Evolutionary conservation across 495 filamentous ascomycete species (phyloP), one percentile per base, ranked within the genome.

Genomic region (Penicillium canescens): DNA sequence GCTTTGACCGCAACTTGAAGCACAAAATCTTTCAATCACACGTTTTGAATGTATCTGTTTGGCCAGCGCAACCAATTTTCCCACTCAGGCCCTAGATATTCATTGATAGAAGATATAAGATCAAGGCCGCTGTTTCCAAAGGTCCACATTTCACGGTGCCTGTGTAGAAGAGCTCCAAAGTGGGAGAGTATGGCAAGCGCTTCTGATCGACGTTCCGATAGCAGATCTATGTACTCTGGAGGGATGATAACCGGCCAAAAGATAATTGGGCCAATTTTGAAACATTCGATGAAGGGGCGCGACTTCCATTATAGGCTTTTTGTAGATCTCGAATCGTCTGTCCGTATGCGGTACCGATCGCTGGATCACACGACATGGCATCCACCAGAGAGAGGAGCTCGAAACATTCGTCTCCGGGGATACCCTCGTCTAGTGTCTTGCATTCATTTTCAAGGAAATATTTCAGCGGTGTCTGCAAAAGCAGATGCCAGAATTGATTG

Each of bases 111-210:
- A 41, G 38, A 41, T 3, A 41, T 41, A 3, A 41, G 2, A 41
- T 41, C 23, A 18, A 41, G 18, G n/a, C 67, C 71, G 1, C 63
- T 52, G 36, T 67, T 52, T 0, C 69, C 71, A 49, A 75, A 62
- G 11, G 62, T 48, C 78, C 78, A 80, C 36, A 54, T 63, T 6
- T 62, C 52, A 10, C 69, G 52, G 24, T 50, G 48, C 12, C 34
- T 44, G 59, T 78, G 66, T 34, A 78, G 36, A 4, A 75, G 14
- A 4, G 74, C 65, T 1, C 63, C 63, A 47, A 68, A 79, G 55
- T 73, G 65, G 6, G 72, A 72, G 20, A 79, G 54, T 2, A 81
- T 68, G 8, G 76, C 61, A 18, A 81, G 54, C 0, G 76, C 75
- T 52, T 75, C 73, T 0, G 77, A 69, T 38, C 62, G 55, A 16